phyloP scores from a whole-genome alignment of 805 yeast species.

The Candida nemodendra region DNA sequence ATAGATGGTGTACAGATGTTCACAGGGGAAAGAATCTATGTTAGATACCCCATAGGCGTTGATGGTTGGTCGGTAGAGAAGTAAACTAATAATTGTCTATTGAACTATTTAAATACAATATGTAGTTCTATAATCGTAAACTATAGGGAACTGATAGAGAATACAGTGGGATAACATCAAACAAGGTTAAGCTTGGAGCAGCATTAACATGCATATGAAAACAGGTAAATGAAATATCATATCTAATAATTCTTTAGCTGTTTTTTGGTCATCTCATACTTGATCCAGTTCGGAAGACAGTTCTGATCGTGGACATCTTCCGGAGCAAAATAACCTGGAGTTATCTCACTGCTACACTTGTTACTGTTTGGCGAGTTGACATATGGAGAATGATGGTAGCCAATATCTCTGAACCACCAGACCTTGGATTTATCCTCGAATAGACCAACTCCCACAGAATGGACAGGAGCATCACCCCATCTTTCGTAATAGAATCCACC shows the following conservation, averaged over 20 bases:
- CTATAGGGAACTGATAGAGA: too few relatives aligned
- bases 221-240: too few relatives aligned
- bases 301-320: conserved; percentile 53
- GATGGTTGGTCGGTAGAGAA: too few relatives aligned
- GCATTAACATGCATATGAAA: too few relatives aligned
- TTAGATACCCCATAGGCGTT: too few relatives aligned
- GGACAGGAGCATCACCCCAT: conserved; percentile 60
- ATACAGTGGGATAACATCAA: too few relatives aligned
- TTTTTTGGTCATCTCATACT: conserved; percentile 32
- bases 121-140: too few relatives aligned
- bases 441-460: conserved; percentile 47
- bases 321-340: conserved; percentile 26
- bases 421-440: conserved; percentile 46
- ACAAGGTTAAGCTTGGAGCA: too few relatives aligned
- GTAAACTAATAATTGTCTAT: too few relatives aligned
- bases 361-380: conserved; percentile 43
- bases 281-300: conserved; percentile 69
- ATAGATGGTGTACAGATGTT: too few relatives aligned
- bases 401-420: conserved; percentile 56
- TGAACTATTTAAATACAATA: too few relatives aligned
- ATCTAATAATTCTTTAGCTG: conserved; percentile 18
- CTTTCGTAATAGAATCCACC: conserved; percentile 84
- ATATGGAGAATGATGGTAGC: conserved; percentile 50
- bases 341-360: conserved; percentile 14
- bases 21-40: too few relatives aligned